Base-by-base conservation (phyloP, 2,329 filamentous ascomycete genomes). In the Neonectria faginata region DNA sequence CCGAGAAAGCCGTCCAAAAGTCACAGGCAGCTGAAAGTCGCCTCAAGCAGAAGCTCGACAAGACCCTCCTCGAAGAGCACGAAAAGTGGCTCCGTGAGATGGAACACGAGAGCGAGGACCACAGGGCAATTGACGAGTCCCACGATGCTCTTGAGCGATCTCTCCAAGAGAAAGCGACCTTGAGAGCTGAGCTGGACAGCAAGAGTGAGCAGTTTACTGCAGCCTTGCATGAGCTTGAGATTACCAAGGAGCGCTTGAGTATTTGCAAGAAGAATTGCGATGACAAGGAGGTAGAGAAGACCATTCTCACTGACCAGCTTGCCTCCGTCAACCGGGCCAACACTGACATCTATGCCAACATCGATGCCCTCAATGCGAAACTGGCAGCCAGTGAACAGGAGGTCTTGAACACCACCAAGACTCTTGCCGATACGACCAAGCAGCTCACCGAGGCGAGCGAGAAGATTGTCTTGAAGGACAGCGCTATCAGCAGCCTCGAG, bases 31-130 rank as follows among this genome's bases (percentile, higher is more conserved):
- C 53, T 6, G 53, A 56, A 11, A 45, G 25, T 22, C 53, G 53
- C 11, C 53, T 56, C 27, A 56, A 56, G 27, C 25, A 45, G 10
- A 56, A 56, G 41, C 53, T 56, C 12, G n/a, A 33, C 53, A 56
- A 47, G 53, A 33, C 41, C 9, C 41, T 56, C n/a, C 53, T 56
- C 18, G 53, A 56, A 12, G 53, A 56, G n/a, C 53, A 56, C 14
- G 53, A 56, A n/a, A 47, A n/a, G 2, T 56, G 53, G 53, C 25
- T 45, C 3, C 53, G 18, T 18, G 41, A 56, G 27, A 18, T 22
- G 11, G 41, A 56, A 2, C 53, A 56, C 11, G 53, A 56, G 8
- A 56, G 16, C 16, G 53, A 56, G 41, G 53, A 56, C 7, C 53
- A 56, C n/a, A 41, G 10, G 8, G 44, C 41, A 10, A 56, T 56